Evolutionary conservation across 345 rosid species (phyloP), one percentile per base, ranked within the genome.

Genomic region (Eucalyptus viminalis): DNA sequence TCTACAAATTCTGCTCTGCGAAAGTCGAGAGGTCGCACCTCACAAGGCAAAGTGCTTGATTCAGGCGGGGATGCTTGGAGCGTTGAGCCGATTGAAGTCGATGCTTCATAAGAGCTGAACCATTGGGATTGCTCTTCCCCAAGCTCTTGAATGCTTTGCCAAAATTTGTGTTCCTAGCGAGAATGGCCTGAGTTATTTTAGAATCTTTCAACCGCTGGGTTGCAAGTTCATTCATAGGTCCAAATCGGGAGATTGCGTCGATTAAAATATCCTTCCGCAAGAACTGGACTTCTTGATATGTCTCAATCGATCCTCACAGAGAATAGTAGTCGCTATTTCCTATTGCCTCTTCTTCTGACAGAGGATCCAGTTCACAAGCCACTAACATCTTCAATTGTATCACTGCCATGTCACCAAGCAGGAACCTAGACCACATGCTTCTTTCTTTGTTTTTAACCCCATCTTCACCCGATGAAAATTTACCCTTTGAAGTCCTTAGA

Each of bases 1-100:
- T 96, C 94, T 95, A 95, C 76, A 97, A 94, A 92, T 97, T 96
- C 92, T 95, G 93, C 93, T 93, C 93, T 88, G 96, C 96, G 34
- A 94, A 49, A 89, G 88, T 96, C 96, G 87, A 97, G 90, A 17
- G 95, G 95, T 16, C 96, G 97, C 65, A 91, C 89, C 62, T 92
- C 92, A 9, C 90, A 87, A 44, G 37, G 89, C 40, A 65, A 88
- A 88, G 93, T 89, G 87, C 56, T 87, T 54, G 92, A 81, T 34
- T 69, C 93, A 31, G 93, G 86, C 86, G 37, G 92, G 92, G 37
- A 87, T 16, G 54, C 17, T 15, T 50, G 54, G 54, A 50, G 17
- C 8, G 8, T 50, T 50, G 54, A 50, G 19, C 19, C 6, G 54
- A 50, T 89, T 43, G 94, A 65, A 95, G 94, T 88, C 88, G 90